phyloP scores from a whole-genome alignment of 192 early-diverging fungal genomes.

The Gamsiella multidivaricata region DNA sequence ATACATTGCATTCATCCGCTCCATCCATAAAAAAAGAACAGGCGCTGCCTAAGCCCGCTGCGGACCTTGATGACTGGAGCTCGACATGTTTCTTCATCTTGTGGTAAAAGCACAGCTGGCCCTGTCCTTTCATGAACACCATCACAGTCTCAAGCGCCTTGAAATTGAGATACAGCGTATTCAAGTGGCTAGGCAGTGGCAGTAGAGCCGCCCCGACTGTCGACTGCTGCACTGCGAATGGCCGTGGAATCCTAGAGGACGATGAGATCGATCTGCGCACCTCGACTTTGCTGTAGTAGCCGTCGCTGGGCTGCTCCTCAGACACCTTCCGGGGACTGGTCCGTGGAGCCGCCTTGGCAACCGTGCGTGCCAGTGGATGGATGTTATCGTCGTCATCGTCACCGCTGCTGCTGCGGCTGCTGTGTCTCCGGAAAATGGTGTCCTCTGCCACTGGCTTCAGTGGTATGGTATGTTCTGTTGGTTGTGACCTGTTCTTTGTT shows the following conservation, averaged over 20 bases:
- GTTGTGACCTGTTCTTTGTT: neutral
- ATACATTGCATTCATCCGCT: too few relatives aligned
- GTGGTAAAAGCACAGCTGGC: slow-evolving; percentile 39
- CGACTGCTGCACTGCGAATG: neutral
- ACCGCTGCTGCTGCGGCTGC: neutral
- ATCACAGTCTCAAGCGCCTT: slow-evolving; percentile 27
- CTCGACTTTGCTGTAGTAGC: neutral
- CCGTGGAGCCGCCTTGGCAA: slow-evolving; percentile 18
- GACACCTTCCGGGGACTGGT: neutral
- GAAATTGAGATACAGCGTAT: slow-evolving; percentile 17
- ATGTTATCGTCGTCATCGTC: slow-evolving; percentile 30
- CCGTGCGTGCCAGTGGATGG: slow-evolving; percentile 38
- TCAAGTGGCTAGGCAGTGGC: slow-evolving; percentile 34
- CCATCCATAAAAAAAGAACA: too few relatives aligned
- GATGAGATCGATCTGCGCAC: neutral
- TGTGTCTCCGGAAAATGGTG: neutral
- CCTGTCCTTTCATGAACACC: slow-evolving; percentile 24
- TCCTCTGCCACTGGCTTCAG: slow-evolving; percentile 7
- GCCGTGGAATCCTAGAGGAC: slow-evolving; percentile 10
- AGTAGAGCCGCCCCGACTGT: neutral
- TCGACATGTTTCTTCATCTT: slow-evolving; percentile 33
- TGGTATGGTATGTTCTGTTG: neutral
- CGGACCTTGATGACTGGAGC: slow-evolving; percentile 36
- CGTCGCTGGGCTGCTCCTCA: neutral
- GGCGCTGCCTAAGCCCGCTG: neutral